phyloP scores from a whole-genome alignment of 148 eudicot species.

The Silene uniflora region DNA sequence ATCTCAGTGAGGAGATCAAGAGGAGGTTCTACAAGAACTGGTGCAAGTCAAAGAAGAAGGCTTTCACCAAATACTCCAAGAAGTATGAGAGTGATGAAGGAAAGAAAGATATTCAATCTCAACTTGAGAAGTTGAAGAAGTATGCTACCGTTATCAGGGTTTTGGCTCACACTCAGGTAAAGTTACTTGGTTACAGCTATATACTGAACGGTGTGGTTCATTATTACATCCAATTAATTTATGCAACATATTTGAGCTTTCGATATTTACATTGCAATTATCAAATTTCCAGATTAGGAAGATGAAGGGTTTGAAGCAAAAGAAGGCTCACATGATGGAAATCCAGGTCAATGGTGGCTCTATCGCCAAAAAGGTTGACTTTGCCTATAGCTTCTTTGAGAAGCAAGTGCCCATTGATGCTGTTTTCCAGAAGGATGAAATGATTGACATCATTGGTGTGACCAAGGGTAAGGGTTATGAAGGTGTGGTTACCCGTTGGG shows the following conservation, averaged over 20 bases:
- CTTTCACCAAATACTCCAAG: constrained; percentile 62
- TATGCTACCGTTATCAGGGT: constrained; percentile 63
- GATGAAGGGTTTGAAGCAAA: constrained; percentile 83
- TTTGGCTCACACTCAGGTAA: constrained; percentile 85
- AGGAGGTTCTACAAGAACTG: constrained; percentile 84
- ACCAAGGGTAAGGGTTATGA: constrained; percentile 76
- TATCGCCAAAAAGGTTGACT: constrained; percentile 69
- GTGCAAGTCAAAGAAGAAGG: constrained; percentile 88
- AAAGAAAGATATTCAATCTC: constrained; percentile 67
- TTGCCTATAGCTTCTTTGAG: constrained; percentile 67
- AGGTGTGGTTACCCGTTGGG: constrained; percentile 81
- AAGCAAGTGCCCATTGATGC: constrained; percentile 69
- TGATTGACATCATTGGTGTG: constrained; percentile 71
- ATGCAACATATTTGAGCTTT: too few species aligned
- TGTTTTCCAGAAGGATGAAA: constrained; percentile 79
- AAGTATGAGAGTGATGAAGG: constrained; percentile 63
- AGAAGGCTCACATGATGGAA: constrained; percentile 78
- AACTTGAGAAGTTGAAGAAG: constrained; percentile 74
- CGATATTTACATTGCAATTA: neutral
- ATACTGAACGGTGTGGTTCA: too few species aligned
- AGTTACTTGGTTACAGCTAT: neutral
- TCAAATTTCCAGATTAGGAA: constrained; percentile 51
- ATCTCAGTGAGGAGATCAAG: constrained; percentile 59
- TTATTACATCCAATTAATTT: too few species aligned
- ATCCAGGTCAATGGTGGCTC: constrained; percentile 80